Percentiles rank a stretch among this genome's conserved stretches.
These are phyloP conservation scores for Tulasnella sp. DNA, from an alignment of 768 basidiomycete genomes.

Conservation along the genomic window DNA sequence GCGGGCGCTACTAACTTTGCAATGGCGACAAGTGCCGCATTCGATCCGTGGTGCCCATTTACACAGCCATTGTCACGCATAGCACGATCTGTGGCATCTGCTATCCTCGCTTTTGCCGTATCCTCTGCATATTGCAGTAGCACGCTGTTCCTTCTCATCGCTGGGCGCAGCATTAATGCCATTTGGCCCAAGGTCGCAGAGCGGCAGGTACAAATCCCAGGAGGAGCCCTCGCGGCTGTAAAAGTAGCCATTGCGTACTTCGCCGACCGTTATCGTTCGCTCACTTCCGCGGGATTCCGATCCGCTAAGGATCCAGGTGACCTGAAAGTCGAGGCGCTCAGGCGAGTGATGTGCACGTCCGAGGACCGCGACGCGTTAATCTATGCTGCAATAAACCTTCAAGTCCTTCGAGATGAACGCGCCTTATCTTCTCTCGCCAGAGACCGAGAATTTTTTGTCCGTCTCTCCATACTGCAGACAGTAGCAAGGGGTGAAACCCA, in stretches of 20 bases:
- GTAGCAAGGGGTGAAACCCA: neutral
- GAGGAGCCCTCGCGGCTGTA: too few species aligned
- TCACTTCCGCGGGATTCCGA: neutral
- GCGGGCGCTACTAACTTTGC: neutral
- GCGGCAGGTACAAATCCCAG: too few species aligned
- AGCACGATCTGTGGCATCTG: neutral
- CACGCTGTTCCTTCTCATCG: too few species aligned
- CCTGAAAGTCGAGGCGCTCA: neutral
- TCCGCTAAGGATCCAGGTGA: neutral
- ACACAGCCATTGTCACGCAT: neutral
- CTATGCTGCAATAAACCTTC: neutral
- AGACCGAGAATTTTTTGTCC: neutral
- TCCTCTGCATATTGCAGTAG: too few species aligned
- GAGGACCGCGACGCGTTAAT: neutral
- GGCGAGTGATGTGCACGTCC: neutral
- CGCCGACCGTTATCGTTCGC: neutral
- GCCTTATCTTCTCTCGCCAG: neutral
- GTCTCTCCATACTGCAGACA: neutral
- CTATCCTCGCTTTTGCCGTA: neutral
- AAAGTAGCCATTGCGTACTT: accelerated
- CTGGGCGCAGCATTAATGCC: too few species aligned
- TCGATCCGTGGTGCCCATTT: neutral
- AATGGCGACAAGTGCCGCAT: neutral
- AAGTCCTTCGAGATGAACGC: neutral
- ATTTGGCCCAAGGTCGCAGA: too few species aligned